phyloP scores from a whole-genome alignment of 2,329 filamentous ascomycete genomes.

The Microcera coccophila region DNA sequence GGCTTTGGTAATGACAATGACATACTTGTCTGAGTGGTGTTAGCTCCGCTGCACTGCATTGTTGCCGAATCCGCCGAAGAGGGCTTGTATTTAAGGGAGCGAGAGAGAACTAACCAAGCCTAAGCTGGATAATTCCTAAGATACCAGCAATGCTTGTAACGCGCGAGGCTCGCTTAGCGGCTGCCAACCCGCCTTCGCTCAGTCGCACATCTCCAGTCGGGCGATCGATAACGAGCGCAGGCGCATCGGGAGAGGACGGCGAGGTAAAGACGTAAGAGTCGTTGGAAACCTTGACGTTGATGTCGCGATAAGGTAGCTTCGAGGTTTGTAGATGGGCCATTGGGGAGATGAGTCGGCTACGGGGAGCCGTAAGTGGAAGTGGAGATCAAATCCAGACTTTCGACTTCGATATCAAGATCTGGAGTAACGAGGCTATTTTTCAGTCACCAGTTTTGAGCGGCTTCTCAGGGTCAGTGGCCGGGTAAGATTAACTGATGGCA shows the following conservation, averaged over 20 bases:
- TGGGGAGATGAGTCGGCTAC: slow-evolving; percentile 11
- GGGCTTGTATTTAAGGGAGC: no score
- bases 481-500: background rate
- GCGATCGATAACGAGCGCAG: slow-evolving; percentile 82
- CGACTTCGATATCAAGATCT: no score
- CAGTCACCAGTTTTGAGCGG: no score
- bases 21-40: slow-evolving; percentile 71
- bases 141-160: slow-evolving; percentile 95
- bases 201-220: slow-evolving; percentile 88
- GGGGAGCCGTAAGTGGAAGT: slow-evolving; percentile 8
- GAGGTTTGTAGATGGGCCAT: slow-evolving; percentile 38
- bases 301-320: slow-evolving; percentile 78
- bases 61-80: slow-evolving; percentile 10
- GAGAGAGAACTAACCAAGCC: slow-evolving; percentile 63
- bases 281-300: slow-evolving; percentile 89
- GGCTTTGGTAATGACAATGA: slow-evolving; percentile 92
- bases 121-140: slow-evolving; percentile 86
- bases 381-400: slow-evolving; percentile 4
- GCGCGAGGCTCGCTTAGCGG: slow-evolving; percentile 64
- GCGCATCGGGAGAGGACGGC: slow-evolving; percentile 84
- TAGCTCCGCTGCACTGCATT: slow-evolving; percentile 2
- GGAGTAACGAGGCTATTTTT: no score
- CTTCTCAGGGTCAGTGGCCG: background rate
- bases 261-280: slow-evolving; percentile 96
- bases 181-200: slow-evolving; percentile 71